These are phyloP conservation scores for Colletotrichum sidae DNA, from an alignment of 2,329 filamentous ascomycete species.

Conservation along the genomic window DNA sequence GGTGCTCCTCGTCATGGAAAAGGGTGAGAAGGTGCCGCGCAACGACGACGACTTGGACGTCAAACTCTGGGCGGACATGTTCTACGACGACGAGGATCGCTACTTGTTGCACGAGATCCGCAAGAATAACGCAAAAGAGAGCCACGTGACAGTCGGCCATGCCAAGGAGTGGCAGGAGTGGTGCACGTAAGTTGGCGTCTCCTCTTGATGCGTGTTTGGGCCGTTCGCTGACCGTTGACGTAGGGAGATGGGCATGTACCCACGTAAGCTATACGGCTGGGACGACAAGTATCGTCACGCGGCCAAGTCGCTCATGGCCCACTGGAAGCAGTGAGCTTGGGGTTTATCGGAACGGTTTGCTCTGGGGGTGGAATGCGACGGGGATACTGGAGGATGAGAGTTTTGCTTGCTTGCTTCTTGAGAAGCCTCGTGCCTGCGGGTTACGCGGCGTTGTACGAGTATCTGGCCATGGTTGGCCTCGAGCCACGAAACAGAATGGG, in stretches of 20 bases:
- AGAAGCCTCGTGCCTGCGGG: no score
- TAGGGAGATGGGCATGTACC: slow-evolving; percentile 1
- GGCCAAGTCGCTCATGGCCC: background rate
- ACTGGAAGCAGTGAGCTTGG: background rate
- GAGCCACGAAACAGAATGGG: no score
- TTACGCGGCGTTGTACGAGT: no score
- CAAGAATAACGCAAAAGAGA: background rate
- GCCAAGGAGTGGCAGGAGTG: background rate
- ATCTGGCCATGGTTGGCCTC: no score
- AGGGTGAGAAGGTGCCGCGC: background rate
- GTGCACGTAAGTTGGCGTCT: slow-evolving; percentile 1
- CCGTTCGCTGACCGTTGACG: background rate
- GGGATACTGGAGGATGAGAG: no score
- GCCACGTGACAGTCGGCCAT: background rate
- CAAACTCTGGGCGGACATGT: background rate
- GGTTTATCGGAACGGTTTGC: background rate
- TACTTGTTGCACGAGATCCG: background rate
- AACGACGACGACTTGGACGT: slow-evolving; percentile 1
- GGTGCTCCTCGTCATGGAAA: background rate
- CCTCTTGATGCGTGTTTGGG: background rate
- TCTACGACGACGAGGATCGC: background rate
- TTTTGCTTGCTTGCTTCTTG: no score
- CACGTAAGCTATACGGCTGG: background rate
- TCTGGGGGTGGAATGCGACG: no score
- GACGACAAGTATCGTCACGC: slow-evolving; percentile 1